Conservation (phyloP, 2,329 filamentous ascomycete species). For the Penicillium sp. region DNA sequence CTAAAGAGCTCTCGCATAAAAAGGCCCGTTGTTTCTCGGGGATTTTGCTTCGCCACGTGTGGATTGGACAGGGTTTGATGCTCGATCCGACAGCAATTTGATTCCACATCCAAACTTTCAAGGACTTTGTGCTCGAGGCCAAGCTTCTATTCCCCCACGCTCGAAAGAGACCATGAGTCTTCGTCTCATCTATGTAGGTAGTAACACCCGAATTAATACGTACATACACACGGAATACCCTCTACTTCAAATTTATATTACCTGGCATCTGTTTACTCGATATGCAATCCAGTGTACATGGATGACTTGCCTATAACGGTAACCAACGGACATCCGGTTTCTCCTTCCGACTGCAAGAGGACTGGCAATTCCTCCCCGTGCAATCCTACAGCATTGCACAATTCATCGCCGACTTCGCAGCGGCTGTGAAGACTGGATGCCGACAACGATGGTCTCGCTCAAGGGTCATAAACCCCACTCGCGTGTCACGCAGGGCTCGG, state of each 20-base stretch:
- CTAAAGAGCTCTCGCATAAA: not conserved
- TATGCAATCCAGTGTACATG: not conserved
- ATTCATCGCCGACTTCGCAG: constrained; percentile 51
- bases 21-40: not conserved
- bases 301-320: not conserved
- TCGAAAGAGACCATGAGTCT: not conserved
- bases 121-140: not conserved
- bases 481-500: constrained; percentile 42
- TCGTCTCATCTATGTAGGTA: not conserved
- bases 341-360: constrained; percentile 46
- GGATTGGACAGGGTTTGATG: not conserved
- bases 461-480: constrained; percentile 43
- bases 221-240: not conserved
- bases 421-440: constrained; percentile 49
- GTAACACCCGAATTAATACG: no score
- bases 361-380: constrained; percentile 46
- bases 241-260: not conserved
- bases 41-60: not conserved
- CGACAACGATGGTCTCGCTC: constrained; percentile 49
- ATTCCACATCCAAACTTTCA: not conserved
- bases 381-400: constrained; percentile 51
- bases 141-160: not conserved
- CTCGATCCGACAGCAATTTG: not conserved
- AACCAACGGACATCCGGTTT: constrained; percentile 46
- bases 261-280: not conserved